These are phyloP conservation scores for Nymphaea colorata DNA, from an alignment of 164 flowering plant species.

Conservation along the genomic window DNA sequence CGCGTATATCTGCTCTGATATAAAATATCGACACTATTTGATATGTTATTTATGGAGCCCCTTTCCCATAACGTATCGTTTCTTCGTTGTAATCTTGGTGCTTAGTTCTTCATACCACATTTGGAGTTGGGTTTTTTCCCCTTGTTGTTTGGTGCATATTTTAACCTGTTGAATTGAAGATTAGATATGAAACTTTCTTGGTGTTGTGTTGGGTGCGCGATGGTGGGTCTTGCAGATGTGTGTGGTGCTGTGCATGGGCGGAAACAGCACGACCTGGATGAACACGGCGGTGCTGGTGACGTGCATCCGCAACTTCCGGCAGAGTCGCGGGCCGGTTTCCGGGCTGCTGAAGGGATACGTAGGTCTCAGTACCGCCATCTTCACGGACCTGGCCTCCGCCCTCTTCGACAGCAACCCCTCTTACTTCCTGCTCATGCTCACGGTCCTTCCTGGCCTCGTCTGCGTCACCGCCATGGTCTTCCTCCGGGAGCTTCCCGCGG, in stretches of 20 bases:
- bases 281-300: slow-evolving; percentile 87
- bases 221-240: slow-evolving; percentile 43
- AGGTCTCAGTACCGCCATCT: slow-evolving; percentile 84
- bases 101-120: no score
- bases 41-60: no score
- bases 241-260: slow-evolving; percentile 77
- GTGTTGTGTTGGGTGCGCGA: not conserved
- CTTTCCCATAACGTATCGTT: no score
- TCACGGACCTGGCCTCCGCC: slow-evolving; percentile 65
- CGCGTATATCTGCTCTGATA: not conserved
- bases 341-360: slow-evolving; percentile 81
- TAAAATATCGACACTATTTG: not conserved
- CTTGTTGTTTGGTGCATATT: no score
- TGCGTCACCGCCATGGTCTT: slow-evolving; percentile 52
- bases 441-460: slow-evolving; percentile 46
- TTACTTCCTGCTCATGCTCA: slow-evolving; percentile 51
- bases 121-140: no score
- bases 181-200: no score
- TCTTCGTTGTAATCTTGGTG: no score
- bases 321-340: slow-evolving; percentile 73
- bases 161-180: no score
- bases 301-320: slow-evolving; percentile 69
- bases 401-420: slow-evolving; percentile 53
- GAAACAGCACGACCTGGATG: slow-evolving; percentile 97
- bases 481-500: slow-evolving; percentile 52